Conservation (phyloP, 2,329 filamentous ascomycete species). For the Cladosporium sp. region DNA sequence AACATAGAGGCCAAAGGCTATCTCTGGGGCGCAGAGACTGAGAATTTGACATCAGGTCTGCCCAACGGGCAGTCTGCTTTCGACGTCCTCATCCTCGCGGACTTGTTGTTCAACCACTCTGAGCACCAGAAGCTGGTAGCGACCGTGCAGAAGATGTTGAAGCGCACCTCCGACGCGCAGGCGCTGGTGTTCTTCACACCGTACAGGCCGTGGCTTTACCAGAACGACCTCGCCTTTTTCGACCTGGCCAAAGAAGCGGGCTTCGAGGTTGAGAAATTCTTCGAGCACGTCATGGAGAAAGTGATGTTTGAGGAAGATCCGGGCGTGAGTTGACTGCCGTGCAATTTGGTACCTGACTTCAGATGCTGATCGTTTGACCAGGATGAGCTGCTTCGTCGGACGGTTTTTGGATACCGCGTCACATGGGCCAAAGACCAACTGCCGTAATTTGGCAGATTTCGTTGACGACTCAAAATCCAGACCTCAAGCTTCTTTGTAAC, state of each 20-base stretch:
- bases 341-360: neutral
- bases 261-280: slow-evolving; percentile 69
- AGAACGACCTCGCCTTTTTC: slow-evolving; percentile 83
- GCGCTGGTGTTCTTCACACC: slow-evolving; percentile 92
- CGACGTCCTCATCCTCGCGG: slow-evolving; percentile 78
- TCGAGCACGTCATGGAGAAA: slow-evolving; percentile 75
- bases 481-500: too few species aligned
- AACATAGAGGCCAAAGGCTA: slow-evolving; percentile 54
- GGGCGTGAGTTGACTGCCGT: slow-evolving; percentile 48
- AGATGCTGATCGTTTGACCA: slow-evolving; percentile 22
- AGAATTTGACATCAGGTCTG: slow-evolving; percentile 54
- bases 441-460: neutral
- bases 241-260: slow-evolving; percentile 64
- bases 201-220: slow-evolving; percentile 82
- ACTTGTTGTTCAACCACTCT: slow-evolving; percentile 84
- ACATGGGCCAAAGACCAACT: slow-evolving; percentile 47
- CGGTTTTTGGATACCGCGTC: slow-evolving; percentile 72
- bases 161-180: slow-evolving; percentile 47
- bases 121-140: slow-evolving; percentile 74
- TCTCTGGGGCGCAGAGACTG: slow-evolving; percentile 69
- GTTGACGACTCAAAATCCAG: too few species aligned
- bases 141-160: slow-evolving; percentile 64
- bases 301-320: slow-evolving; percentile 86
- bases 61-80: slow-evolving; percentile 48
- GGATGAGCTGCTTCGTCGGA: slow-evolving; percentile 73